Evolutionary conservation across 73 alveolate species (phyloP), one percentile per base, ranked within the genome.

Genomic region (Blepharisma stoltei): DNA sequence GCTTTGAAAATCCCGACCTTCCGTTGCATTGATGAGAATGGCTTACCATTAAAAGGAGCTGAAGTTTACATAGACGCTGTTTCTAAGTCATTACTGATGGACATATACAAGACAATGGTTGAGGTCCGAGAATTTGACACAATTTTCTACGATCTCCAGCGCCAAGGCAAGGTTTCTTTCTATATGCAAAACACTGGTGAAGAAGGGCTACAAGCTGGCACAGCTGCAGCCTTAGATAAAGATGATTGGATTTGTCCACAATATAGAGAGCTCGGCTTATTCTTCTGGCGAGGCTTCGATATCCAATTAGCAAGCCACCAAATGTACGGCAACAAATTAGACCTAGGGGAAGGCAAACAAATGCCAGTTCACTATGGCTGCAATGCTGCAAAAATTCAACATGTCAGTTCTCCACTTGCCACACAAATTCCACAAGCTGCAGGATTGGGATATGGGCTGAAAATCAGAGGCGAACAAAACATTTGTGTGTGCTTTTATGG

Each of bases 361-460:
- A 86, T 95, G 98, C 99, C 97, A 41, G 97, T 95, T 52, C 99
- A 95, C 78, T 95, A 95, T 70, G 97, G 99, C 76, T 78, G 89
- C 45, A 68, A 85, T 54, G 93, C 78, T 70, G 81, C 83, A 60
- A 95, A 95, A 75, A 85, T 92, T 55, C 93, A 81, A 25, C 93
- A 98, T 6, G 97, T 95, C 18, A 88, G 96, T 38, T 94, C 99
- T 6, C 97, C 98, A 6, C 78, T 95, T 54, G 92, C 96, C 55
- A 95, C 96, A 6, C 85, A 73, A 78, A 89, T 95, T 21, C 99
- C 99, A 5, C 90, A 95, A 70, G 98, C 99, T 41, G 82, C 97
- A 11, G 99, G 99, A 1, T 95, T 96, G 20, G 99, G 99, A 23
- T 95, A 95, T 87, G 95, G 94, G 20, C 94, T 76, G 83, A 90